Percentiles rank a stretch among this genome's conserved stretches.
phyloP scores from a whole-genome alignment of 2,329 filamentous ascomycete genomes.

The Thelonectria blattea region DNA sequence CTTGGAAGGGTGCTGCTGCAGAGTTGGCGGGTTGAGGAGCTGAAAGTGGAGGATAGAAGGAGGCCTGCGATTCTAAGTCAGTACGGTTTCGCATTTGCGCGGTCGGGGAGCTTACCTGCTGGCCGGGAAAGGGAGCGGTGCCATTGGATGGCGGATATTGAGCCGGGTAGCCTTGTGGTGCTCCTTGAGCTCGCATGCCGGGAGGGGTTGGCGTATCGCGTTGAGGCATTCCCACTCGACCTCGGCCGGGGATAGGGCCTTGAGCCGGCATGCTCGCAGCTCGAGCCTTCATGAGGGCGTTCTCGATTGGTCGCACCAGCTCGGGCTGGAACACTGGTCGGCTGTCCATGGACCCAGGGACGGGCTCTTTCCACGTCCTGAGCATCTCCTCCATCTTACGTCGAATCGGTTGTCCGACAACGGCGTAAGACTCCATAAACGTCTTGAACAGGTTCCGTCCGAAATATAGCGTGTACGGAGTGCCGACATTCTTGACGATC shows the following conservation, averaged over 20 bases:
- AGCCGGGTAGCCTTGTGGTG: slow-evolving; percentile 34
- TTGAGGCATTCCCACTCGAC: slow-evolving; percentile 63
- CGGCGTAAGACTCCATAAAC: slow-evolving; percentile 95
- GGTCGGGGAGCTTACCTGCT: slow-evolving; percentile 36
- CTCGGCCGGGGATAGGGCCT: slow-evolving; percentile 52
- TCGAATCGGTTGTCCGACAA: slow-evolving; percentile 82
- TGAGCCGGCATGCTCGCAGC: slow-evolving; percentile 64
- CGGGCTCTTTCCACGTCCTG: slow-evolving; percentile 96
- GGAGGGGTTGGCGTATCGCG: slow-evolving; percentile 79
- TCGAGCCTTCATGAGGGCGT: slow-evolving; percentile 84
- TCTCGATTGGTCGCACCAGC: slow-evolving; percentile 89
- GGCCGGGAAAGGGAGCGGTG: slow-evolving; percentile 37
- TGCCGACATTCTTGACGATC: slow-evolving; percentile 98
- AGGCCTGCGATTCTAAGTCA: slow-evolving; percentile 26
- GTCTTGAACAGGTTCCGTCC: slow-evolving; percentile 90
- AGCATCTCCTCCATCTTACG: slow-evolving; percentile 97
- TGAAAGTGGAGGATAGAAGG: slow-evolving; percentile 46
- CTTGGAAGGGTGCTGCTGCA: slow-evolving; percentile 49
- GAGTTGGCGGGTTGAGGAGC: slow-evolving; percentile 47
- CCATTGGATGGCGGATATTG: slow-evolving; percentile 42
- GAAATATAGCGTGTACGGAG: slow-evolving; percentile 94
- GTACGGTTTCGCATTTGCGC: neutral
- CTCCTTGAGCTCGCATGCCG: slow-evolving; percentile 43
- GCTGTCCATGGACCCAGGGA: slow-evolving; percentile 91
- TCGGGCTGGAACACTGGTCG: slow-evolving; percentile 90